These are phyloP conservation scores for Macroventuria anomochaeta DNA, from an alignment of 2,329 filamentous ascomycete species.

Conservation along the genomic window DNA sequence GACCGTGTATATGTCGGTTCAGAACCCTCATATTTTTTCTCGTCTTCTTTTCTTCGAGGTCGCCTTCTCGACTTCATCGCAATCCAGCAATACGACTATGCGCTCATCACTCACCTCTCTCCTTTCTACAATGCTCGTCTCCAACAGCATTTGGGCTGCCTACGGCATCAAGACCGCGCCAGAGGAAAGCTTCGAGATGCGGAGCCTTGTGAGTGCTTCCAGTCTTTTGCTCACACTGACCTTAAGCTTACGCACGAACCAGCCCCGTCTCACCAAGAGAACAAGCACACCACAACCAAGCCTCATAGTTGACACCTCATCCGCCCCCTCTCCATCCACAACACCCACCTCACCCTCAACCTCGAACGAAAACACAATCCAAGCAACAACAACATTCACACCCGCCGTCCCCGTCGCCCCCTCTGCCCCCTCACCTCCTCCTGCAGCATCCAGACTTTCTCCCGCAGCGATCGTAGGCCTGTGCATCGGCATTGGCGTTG, in stretches of 20 bases:
- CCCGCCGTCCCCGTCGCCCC: neutral
- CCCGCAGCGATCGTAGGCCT: slow-evolving; percentile 1
- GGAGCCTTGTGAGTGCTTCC: neutral
- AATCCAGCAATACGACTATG: neutral
- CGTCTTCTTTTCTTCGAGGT: neutral
- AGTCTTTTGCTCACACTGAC: neutral
- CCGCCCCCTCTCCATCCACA: neutral
- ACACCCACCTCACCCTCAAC: neutral
- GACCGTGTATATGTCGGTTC: neutral
- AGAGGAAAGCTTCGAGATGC: slow-evolving; percentile 1
- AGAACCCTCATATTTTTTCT: neutral
- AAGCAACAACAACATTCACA: neutral
- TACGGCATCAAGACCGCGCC: neutral
- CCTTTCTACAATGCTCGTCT: neutral
- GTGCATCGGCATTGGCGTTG: neutral
- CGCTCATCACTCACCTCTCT: neutral
- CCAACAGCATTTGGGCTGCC: neutral
- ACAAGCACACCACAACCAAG: neutral
- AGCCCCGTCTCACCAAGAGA: neutral
- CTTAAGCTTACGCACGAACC: neutral
- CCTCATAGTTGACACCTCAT: neutral
- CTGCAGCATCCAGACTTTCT: neutral
- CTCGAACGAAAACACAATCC: neutral
- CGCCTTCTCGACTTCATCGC: neutral
- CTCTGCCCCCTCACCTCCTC: neutral